Percentiles rank a stretch among this genome's conserved stretches.
These are phyloP conservation scores for Casuarina cunninghamiana DNA, from an alignment of 306 rosid genomes.

Conservation along the genomic window DNA sequence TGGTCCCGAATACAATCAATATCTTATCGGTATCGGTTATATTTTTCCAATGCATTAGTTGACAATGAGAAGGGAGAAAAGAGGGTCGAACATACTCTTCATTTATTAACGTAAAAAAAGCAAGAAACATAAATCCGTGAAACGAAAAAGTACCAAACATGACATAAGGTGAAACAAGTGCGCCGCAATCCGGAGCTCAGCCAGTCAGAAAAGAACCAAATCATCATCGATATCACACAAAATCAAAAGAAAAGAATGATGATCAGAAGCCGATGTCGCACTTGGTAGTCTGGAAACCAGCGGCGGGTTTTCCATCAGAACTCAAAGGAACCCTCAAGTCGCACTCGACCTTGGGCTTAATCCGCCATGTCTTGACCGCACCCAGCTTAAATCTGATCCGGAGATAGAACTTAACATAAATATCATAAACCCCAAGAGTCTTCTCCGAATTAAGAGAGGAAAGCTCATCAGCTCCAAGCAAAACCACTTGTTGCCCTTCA, in stretches of 20 bases:
- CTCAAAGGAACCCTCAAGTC: constrained; percentile 46
- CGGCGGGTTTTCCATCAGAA: constrained; percentile 7
- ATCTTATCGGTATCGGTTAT: no score
- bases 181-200: neutral
- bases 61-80: neutral
- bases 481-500: constrained; percentile 29
- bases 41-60: neutral
- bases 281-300: constrained; percentile 20
- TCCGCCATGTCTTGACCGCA: constrained; percentile 27
- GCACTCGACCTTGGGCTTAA: constrained; percentile 47
- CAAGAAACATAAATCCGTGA: neutral
- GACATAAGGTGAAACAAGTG: neutral
- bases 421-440: constrained; percentile 27
- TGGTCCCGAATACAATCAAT: no score
- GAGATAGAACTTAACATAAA: constrained; percentile 45
- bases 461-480: constrained; percentile 1
- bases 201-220: neutral
- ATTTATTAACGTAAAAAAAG: neutral
- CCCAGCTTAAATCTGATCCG: constrained; percentile 40
- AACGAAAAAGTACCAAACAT: neutral
- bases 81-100: neutral
- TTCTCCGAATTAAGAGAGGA: constrained; percentile 28
- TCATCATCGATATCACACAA: neutral
- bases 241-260: neutral
- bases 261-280: constrained; percentile 39